Evolutionary conservation across 441 rosid genomes (phyloP).

Genomic region (Populus hybrid): DNA sequence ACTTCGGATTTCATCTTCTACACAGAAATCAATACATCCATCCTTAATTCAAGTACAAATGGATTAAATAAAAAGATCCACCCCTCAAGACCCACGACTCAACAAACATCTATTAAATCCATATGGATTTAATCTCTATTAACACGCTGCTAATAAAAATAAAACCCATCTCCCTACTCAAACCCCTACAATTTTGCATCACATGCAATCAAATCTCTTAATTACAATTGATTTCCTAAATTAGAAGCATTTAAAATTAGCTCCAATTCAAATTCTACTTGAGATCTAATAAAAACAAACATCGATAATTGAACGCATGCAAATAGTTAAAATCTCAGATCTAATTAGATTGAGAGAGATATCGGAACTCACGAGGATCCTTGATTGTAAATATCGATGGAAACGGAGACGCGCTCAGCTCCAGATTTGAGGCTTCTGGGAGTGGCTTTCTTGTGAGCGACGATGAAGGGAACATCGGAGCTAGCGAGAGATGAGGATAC

Average conservation of each 20-base stretch:
- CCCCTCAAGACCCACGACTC: not conserved
- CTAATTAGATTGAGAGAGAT: conserved; percentile 1
- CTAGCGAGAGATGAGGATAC: conserved; percentile 47
- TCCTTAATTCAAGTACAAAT: not conserved
- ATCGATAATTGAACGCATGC: too few species aligned
- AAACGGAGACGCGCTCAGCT: conserved; percentile 73
- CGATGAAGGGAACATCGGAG: conserved; percentile 79
- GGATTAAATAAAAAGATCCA: not conserved
- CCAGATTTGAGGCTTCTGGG: conserved; percentile 78
- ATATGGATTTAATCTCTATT: not conserved
- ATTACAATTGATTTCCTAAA: not conserved
- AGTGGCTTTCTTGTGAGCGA: conserved; percentile 89
- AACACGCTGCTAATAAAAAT: not conserved
- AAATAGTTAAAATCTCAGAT: conserved; percentile 17
- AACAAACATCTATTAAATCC: not conserved
- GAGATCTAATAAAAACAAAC: not conserved
- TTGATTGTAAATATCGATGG: conserved; percentile 83
- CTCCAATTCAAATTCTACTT: not conserved
- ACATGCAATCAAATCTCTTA: not conserved
- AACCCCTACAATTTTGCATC: not conserved
- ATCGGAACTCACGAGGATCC: conserved; percentile 65
- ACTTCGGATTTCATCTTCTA: not conserved
- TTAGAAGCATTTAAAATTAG: not conserved
- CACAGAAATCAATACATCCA: not conserved
- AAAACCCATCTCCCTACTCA: not conserved